Base-by-base conservation (phyloP, 805 yeast genomes). In the Myxozyma monticola region DNA sequence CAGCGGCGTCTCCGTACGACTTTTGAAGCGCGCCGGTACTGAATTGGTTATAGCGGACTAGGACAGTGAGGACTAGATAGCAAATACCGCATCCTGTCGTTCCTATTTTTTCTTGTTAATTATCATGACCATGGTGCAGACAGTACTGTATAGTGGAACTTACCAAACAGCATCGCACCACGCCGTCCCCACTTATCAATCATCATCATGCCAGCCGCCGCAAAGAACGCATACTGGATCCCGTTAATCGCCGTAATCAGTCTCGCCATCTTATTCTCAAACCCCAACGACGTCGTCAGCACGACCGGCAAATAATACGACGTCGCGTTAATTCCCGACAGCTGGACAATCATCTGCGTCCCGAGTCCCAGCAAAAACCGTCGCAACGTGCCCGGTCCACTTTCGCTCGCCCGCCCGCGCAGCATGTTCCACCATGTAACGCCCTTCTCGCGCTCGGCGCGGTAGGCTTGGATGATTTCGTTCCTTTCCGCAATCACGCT, bases 131-230 rank as follows among this genome's bases (percentile, higher is more conserved):
- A 49, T 29, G 15, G 33, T 18, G 46, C 54, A 49, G 41, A 62
- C 35, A 40, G 59, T 52, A 20, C 56, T 37, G 4, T 60, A 15
- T 10, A 25, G 18, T 2, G 33, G 29, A 9, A 18, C 31, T 4
- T 79, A 56, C 90, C 91, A 52, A 66, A 66, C 48, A 83, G 63
- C 69, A 84, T 71, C 42, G 80, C 66, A 42, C 76, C 70, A 68
- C 88, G 77, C 68, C 91, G 79, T 60, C 93, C 93, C 60, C 78
- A 63, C 8, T 77, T 73, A 64, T 90, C 97, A 51, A 89, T 85
- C 36, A 86, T 71, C 35, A 85, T 62, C 24, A 90, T 78, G 0
- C 96, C 81, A 2, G 81, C 79, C 39, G 77, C 63, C 14, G 85
- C 59, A 24, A 56, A 62, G 18, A 61, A 21, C 40, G 59, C 51